phyloP scores from a whole-genome alignment of 495 filamentous ascomycete genomes.

The Aspergillus indologenus region DNA sequence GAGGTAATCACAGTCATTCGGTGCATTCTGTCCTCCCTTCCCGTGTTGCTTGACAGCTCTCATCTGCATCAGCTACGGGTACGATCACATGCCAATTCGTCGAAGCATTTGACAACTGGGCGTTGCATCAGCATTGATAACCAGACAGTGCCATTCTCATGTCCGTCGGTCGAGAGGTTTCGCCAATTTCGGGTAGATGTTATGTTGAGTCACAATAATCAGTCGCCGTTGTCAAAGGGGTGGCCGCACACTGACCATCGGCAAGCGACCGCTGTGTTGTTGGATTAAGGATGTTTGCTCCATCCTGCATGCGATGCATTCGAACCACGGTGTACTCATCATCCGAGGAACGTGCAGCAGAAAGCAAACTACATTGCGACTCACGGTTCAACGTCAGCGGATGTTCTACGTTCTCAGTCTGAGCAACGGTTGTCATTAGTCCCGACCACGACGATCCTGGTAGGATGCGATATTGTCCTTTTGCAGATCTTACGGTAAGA shows the following conservation, averaged over 20 bases:
- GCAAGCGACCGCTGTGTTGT: background rate
- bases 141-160: background rate
- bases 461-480: no score
- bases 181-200: background rate
- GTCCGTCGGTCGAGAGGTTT: background rate
- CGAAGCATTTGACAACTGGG: background rate
- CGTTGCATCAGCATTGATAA: background rate
- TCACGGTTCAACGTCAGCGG: background rate
- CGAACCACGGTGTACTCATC: background rate
- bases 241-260: background rate
- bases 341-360: background rate
- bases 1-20: no score
- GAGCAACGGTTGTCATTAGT: no score
- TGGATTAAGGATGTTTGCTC: background rate
- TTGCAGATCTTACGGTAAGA: no score
- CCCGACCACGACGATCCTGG: no score
- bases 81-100: background rate
- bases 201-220: background rate
- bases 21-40: background rate
- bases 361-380: background rate
- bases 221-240: no score
- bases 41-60: background rate
- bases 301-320: background rate
- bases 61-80: background rate
- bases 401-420: no score